phyloP scores from a whole-genome alignment of 1,284 basidiomycete genomes.

The Ustilago hordei region DNA sequence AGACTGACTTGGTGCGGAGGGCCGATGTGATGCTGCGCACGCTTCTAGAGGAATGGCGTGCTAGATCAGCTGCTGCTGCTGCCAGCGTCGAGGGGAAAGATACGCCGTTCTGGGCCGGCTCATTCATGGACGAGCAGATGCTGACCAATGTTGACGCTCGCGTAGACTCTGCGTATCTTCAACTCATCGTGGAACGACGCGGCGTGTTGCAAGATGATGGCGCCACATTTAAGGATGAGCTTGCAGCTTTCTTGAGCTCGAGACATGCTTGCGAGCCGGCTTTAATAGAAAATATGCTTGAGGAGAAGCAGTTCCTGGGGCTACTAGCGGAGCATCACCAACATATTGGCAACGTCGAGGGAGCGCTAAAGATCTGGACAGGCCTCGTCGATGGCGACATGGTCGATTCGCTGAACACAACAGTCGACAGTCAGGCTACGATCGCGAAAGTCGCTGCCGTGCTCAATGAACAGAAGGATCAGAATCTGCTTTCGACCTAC shows the following conservation, averaged over 20 bases:
- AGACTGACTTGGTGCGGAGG: slow-evolving; percentile 8
- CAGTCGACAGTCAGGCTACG: slow-evolving; percentile 16
- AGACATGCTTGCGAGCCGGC: slow-evolving; percentile 36
- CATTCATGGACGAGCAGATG: slow-evolving; percentile 46
- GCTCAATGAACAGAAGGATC: slow-evolving; percentile 26
- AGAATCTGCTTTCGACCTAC: slow-evolving; percentile 34
- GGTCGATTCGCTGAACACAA: slow-evolving; percentile 15
- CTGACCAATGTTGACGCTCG: slow-evolving; percentile 24
- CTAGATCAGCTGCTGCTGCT: slow-evolving; percentile 5
- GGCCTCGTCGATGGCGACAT: slow-evolving; percentile 50
- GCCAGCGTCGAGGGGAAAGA: neutral
- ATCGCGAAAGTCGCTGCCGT: slow-evolving; percentile 35
- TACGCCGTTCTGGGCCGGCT: slow-evolving; percentile 21
- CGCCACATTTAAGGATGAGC: slow-evolving; percentile 17
- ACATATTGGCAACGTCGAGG: slow-evolving; percentile 20
- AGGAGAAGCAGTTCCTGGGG: slow-evolving; percentile 14
- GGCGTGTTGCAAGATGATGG: neutral
- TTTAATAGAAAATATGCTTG: slow-evolving; percentile 25
- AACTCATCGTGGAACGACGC: slow-evolving; percentile 23
- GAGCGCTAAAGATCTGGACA: slow-evolving; percentile 45
- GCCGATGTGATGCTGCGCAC: slow-evolving; percentile 48
- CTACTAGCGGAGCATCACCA: slow-evolving; percentile 42
- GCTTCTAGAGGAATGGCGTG: slow-evolving; percentile 31
- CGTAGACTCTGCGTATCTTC: slow-evolving; percentile 34
- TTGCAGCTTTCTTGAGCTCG: slow-evolving; percentile 30